Evolutionary conservation across 169 alveolate species (phyloP).

Genomic region (Cryptosporidium sp.): DNA sequence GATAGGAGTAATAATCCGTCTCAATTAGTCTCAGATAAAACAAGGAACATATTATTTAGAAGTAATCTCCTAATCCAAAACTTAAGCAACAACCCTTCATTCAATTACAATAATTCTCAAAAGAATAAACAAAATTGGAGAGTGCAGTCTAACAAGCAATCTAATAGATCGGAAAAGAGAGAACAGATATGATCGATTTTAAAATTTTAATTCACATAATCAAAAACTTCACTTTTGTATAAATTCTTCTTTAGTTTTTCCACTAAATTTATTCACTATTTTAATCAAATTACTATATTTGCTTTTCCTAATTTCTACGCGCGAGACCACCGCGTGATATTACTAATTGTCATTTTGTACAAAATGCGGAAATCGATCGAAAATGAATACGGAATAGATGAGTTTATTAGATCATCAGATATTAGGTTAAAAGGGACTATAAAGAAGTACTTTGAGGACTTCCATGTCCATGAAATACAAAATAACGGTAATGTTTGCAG

Average conservation of each 20-base stretch:
- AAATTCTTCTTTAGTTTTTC: background rate
- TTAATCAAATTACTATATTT: background rate
- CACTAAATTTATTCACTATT: background rate
- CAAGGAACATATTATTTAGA: constrained; percentile 85
- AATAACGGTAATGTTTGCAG: constrained; percentile 69
- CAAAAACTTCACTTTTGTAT: background rate
- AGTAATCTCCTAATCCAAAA: constrained; percentile 86
- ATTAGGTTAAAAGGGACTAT: constrained; percentile 70
- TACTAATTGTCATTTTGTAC: background rate
- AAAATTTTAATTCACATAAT: background rate
- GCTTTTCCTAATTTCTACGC: background rate
- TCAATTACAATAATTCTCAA: constrained; percentile 25
- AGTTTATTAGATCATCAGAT: constrained; percentile 23
- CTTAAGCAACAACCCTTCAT: constrained; percentile 75
- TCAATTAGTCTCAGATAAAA: constrained; percentile 89
- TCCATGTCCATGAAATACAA: constrained; percentile 80
- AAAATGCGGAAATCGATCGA: constrained; percentile 1
- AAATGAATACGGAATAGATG: constrained; percentile 52
- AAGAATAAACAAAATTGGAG: constrained; percentile 71
- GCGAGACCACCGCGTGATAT: background rate
- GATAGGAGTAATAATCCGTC: constrained; percentile 87
- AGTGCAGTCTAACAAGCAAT: constrained; percentile 31
- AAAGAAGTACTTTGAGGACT: constrained; percentile 79
- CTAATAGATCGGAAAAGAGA: constrained; percentile 40
- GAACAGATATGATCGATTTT: constrained; percentile 3